Evolutionary conservation across 73 alveolate species (phyloP), one percentile per base, ranked within the genome.

Genomic region (Stentor coeruleus): DNA sequence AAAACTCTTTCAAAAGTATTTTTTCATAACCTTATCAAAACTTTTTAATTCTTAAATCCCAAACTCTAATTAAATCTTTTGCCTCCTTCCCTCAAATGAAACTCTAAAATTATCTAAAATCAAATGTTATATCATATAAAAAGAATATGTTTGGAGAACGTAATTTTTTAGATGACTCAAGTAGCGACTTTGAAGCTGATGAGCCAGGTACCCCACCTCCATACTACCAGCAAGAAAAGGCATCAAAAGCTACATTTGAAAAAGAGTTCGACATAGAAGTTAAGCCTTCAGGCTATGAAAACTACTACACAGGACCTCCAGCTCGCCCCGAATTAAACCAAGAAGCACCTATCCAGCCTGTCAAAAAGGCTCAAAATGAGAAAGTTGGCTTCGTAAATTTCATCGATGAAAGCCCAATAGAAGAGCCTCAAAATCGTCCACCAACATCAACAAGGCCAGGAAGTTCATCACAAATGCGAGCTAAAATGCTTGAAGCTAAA

Each of bases 401-500:
- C 20, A 11, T 11, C 20, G 66, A 49, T 11, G 66, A 49, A 6
- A 6, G 28, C 66, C n/a, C n/a, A n/a, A n/a, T n/a, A n/a, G 79
- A 66, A 33, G 0, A 20, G 26, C 79, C 79, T 33, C 40, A 66
- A 66, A 33, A 2, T 14, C 79, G 79, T 0, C 79, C 79, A 1
- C 49, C 11, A 11, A 66, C 79, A 66, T 1, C 79, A 33, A 31
- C 36, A 26, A 20, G 79, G 36, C 79, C 79, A 66, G 79, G 79
- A 26, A 26, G 42, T 26, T 20, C 40, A 37, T 20, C n/a, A 11
- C 79, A 66, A 33, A 66, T 66, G 79, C 79, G 79, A 28, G 42
- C 36, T 20, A 0, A 1, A 40, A 66, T 66, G 79, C 36, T 66
- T 0, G 41, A 0, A 33, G 37, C 37, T 20, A 37, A 66, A 66